Evolutionary conservation across 208 protist species (phyloP).

Genomic region (Wallacemonas sp.): DNA sequence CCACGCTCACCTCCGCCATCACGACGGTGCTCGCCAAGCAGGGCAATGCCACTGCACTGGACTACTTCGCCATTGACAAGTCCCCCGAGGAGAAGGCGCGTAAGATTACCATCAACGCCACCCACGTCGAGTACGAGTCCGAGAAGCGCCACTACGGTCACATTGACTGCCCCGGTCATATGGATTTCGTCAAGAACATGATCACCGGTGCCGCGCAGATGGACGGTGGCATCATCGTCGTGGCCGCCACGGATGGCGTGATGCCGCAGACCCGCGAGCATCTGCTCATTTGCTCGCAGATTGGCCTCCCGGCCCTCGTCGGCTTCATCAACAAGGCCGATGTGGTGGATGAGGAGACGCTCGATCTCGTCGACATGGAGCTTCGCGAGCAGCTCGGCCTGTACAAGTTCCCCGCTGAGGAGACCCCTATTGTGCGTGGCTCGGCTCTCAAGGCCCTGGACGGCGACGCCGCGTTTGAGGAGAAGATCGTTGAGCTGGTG

Average conservation of each 20-base stretch:
- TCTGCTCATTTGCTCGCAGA: slow-evolving; percentile 97
- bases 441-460: slow-evolving; percentile 97
- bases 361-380: slow-evolving; percentile 98
- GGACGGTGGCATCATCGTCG: slow-evolving; percentile 93
- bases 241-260: slow-evolving; percentile 94
- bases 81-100: slow-evolving; percentile 98
- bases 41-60: slow-evolving; percentile 77
- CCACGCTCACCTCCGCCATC: slow-evolving; percentile 98
- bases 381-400: slow-evolving; percentile 95
- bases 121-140: slow-evolving; percentile 99
- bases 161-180: slow-evolving; percentile 99
- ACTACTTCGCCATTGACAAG: slow-evolving; percentile 99
- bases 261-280: slow-evolving; percentile 99
- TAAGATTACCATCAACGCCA: slow-evolving; percentile 99
- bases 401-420: slow-evolving; percentile 94
- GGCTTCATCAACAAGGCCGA: slow-evolving; percentile 99
- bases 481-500: slow-evolving; percentile 94
- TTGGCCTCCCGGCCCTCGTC: slow-evolving; percentile 96
- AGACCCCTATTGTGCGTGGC: slow-evolving; percentile 90
- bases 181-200: slow-evolving; percentile 99
- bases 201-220: slow-evolving; percentile 99
- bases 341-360: slow-evolving; percentile 92
- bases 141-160: slow-evolving; percentile 98
- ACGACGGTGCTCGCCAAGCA: slow-evolving; percentile 94
- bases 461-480: slow-evolving; percentile 92